phyloP scores from a whole-genome alignment of 176 grass and related monocot genomes.

The Elaeis guineensis region DNA sequence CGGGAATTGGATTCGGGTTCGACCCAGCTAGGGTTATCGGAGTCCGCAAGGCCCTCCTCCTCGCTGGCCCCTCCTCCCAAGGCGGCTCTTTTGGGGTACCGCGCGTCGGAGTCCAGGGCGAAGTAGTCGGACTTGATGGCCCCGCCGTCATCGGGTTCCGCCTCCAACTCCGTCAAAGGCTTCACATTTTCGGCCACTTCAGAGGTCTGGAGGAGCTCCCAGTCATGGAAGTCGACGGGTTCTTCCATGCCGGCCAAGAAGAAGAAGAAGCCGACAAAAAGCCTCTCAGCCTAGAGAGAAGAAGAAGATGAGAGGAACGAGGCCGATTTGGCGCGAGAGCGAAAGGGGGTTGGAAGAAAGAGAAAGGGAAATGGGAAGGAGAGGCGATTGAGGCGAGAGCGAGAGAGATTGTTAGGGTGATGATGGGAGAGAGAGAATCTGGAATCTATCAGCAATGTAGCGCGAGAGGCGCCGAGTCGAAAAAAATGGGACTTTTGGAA shows the following conservation, averaged over 20 bases:
- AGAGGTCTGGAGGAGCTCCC: conserved; percentile 59
- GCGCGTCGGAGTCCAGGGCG: conserved; percentile 12
- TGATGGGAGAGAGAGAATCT: too few relatives aligned
- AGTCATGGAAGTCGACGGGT: conserved; percentile 37
- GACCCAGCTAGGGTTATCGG: conserved; percentile 30
- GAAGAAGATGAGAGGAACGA: too few relatives aligned
- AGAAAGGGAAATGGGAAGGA: too few relatives aligned
- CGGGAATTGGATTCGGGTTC: conserved; percentile 18
- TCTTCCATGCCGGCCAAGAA: conserved; percentile 34
- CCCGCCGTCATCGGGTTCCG: conserved; percentile 8
- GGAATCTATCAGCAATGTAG: too few relatives aligned
- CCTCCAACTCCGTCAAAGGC: not conserved
- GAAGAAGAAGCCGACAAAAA: not conserved
- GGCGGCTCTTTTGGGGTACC: conserved; percentile 34
- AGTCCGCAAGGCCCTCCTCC: conserved; percentile 22
- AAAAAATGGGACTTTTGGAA: too few relatives aligned
- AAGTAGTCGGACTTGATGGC: conserved; percentile 34
- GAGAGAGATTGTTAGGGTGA: too few relatives aligned
- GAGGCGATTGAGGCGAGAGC: too few relatives aligned
- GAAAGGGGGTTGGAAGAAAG: too few relatives aligned
- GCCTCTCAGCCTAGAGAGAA: too few relatives aligned
- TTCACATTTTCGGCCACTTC: conserved; percentile 9
- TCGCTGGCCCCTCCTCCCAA: conserved; percentile 15
- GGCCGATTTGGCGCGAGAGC: too few relatives aligned
- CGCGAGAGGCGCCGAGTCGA: too few relatives aligned